A percentile compares a stretch with the other conserved stretches of the same genome.
Conservation (phyloP, 345 rosid genomes). For the Theobroma cacao region DNA sequence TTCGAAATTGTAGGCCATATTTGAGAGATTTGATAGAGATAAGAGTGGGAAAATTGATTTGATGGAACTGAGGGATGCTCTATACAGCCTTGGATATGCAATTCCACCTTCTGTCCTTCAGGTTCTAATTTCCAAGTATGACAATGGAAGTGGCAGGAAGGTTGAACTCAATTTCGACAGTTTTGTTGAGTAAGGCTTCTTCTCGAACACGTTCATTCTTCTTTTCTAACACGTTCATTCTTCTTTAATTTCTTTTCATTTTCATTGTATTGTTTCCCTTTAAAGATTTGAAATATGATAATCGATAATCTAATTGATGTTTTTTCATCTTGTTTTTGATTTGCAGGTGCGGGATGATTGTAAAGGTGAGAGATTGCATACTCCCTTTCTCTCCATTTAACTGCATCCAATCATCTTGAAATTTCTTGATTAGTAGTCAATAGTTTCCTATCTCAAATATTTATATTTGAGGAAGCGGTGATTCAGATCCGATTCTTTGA, state of each 20-base stretch:
- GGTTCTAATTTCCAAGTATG: slow-evolving; percentile 47
- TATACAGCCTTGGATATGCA: slow-evolving; percentile 54
- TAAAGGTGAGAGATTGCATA: slow-evolving; percentile 50
- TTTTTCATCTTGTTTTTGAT: slow-evolving; percentile 8
- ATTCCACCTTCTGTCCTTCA: slow-evolving; percentile 65
- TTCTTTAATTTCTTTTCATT: neutral
- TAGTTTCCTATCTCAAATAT: neutral
- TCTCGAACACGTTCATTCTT: neutral
- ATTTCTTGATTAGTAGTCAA: neutral
- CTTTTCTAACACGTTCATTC: neutral
- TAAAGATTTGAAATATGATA: neutral
- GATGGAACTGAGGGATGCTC: slow-evolving; percentile 56
- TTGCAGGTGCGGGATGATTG: slow-evolving; percentile 70
- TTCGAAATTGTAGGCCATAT: slow-evolving; percentile 43
- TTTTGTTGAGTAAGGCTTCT: slow-evolving; percentile 60
- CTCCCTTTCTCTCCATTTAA: neutral
- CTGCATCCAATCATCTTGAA: neutral
- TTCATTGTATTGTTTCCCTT: neutral
- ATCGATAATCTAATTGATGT: neutral
- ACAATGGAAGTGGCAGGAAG: slow-evolving; percentile 42
- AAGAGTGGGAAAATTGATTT: slow-evolving; percentile 62
- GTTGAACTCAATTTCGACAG: slow-evolving; percentile 56
- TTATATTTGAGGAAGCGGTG: neutral
- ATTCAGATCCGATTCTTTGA: neutral
- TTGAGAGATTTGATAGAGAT: slow-evolving; percentile 64